Evolutionary conservation across 148 eudicot species (phyloP).

Genomic region (Cornus controversa): DNA sequence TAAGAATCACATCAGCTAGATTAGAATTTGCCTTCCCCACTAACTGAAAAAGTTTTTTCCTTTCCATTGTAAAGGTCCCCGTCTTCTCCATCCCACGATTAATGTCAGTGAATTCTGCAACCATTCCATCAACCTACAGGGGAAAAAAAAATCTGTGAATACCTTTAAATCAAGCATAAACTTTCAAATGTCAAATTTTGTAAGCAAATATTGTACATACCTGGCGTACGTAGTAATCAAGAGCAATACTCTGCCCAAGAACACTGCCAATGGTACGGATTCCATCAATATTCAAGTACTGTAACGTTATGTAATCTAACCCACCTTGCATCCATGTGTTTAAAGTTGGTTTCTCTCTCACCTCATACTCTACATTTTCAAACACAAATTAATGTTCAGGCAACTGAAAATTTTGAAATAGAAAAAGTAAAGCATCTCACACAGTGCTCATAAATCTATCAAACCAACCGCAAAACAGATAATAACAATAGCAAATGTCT

Average conservation of each 20-base stretch:
- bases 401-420: not conserved
- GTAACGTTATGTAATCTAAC: conserved; percentile 74
- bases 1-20: conserved; percentile 93
- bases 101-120: conserved; percentile 95
- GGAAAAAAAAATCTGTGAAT: conserved; percentile 12
- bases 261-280: conserved; percentile 96
- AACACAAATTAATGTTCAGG: not conserved
- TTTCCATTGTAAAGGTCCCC: conserved; percentile 87
- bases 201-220: conserved; percentile 32
- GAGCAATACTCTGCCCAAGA: conserved; percentile 98
- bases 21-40: conserved; percentile 97
- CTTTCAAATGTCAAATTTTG: not conserved
- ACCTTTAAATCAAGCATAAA: not conserved
- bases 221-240: conserved; percentile 97
- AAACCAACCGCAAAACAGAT: not conserved
- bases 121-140: conserved; percentile 87
- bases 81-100: conserved; percentile 97
- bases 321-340: conserved; percentile 96
- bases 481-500: not conserved
- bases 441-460: not conserved
- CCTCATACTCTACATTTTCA: conserved; percentile 70
- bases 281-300: conserved; percentile 82
- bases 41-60: conserved; percentile 90
- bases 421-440: conserved; percentile 6
- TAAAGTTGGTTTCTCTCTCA: conserved; percentile 73